Percentiles rank a stretch among this genome's conserved stretches.
Conservation (phyloP, 2,329 filamentous ascomycete species). For the Beauveria pseudobassiana region DNA sequence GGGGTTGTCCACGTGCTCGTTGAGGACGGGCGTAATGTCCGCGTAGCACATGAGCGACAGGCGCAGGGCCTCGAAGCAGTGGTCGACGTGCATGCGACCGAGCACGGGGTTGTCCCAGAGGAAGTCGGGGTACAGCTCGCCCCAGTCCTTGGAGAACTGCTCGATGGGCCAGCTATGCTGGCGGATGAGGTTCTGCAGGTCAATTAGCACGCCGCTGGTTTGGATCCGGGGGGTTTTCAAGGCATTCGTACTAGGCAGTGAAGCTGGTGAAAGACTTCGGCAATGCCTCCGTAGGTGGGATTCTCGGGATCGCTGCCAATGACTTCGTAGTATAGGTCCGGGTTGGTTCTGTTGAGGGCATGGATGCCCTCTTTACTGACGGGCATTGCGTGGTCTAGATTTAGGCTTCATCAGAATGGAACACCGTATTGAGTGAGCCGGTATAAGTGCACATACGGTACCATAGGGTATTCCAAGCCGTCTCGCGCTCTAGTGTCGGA, state of each 20-base stretch:
- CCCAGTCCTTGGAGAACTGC: conserved; percentile 9
- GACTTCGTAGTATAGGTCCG: conserved; percentile 6
- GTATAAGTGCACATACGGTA: neutral
- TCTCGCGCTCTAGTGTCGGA: conserved; percentile 10
- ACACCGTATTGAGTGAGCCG: neutral
- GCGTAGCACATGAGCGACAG: conserved; percentile 12
- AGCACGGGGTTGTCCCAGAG: conserved; percentile 7
- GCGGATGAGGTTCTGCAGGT: conserved; percentile 11
- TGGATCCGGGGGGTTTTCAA: too few relatives aligned
- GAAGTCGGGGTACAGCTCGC: conserved; percentile 8
- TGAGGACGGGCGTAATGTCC: conserved; percentile 13
- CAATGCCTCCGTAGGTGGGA: conserved; percentile 8
- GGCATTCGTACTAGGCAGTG: conserved; percentile 11
- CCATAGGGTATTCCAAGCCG: conserved; percentile 12
- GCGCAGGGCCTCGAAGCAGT: conserved; percentile 26
- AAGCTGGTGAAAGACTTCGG: conserved; percentile 14
- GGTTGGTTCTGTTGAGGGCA: conserved; percentile 3
- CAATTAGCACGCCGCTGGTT: too few relatives aligned
- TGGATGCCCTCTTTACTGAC: conserved; percentile 4
- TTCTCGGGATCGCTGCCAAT: conserved; percentile 7
- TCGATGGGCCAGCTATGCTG: conserved; percentile 11
- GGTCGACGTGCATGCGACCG: conserved; percentile 18
- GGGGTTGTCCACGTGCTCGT: conserved; percentile 1
- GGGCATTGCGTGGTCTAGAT: conserved; percentile 6
- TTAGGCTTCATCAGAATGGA: neutral